These are phyloP conservation scores for Pseudomonodictys pantanalensis DNA, from an alignment of 495 filamentous ascomycete genomes.

Conservation along the genomic window DNA sequence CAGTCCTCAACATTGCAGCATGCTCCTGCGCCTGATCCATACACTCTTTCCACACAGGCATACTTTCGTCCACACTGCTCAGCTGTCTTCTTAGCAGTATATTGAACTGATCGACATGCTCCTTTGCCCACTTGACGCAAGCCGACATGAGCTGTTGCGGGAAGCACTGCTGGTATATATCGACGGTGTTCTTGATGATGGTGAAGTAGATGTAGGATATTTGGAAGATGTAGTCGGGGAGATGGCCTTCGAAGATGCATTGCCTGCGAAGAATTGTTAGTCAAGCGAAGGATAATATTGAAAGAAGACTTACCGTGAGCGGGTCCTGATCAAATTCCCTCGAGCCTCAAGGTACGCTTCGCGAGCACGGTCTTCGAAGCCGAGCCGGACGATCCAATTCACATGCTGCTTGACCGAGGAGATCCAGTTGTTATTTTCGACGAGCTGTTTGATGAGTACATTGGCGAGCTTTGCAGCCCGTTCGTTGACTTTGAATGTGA, in stretches of 20 bases:
- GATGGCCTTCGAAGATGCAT: constrained; percentile 89
- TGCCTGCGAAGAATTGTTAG: constrained; percentile 56
- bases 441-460: constrained; percentile 68
- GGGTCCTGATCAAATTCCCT: constrained; percentile 68
- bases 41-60: constrained; percentile 74
- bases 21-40: constrained; percentile 78
- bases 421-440: constrained; percentile 68
- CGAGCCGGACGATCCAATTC: constrained; percentile 76
- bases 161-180: constrained; percentile 86
- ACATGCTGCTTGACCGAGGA: constrained; percentile 71
- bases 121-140: constrained; percentile 94
- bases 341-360: constrained; percentile 82
- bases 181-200: constrained; percentile 85
- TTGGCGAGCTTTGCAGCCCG: constrained; percentile 74
- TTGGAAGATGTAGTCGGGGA: constrained; percentile 89
- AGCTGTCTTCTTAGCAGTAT: constrained; percentile 75
- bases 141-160: constrained; percentile 81
- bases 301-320: constrained; percentile 63
- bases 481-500: constrained; percentile 84
- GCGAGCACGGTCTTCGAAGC: constrained; percentile 83
- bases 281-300: constrained; percentile 4
- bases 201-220: constrained; percentile 97
- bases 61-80: constrained; percentile 68
- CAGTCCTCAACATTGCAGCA: constrained; percentile 73
- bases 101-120: constrained; percentile 88